These are phyloP conservation scores for Colletotrichum aenigma DNA, from an alignment of 2,329 filamentous ascomycete species.

Conservation along the genomic window DNA sequence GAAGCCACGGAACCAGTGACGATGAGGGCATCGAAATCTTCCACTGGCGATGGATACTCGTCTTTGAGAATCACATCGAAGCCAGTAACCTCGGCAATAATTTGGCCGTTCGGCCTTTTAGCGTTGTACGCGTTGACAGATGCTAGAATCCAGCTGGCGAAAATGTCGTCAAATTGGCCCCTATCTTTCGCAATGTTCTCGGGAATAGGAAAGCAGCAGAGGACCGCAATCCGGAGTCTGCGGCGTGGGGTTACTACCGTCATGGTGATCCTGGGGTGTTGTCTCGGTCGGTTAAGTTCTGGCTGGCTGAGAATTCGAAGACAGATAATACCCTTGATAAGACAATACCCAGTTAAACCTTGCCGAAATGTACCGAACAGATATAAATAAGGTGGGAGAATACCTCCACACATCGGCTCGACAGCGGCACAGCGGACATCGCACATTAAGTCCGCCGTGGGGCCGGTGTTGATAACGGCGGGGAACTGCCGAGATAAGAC, in stretches of 20 bases:
- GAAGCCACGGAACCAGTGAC: conserved; percentile 40
- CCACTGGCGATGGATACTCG: conserved; percentile 34
- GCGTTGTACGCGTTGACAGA: background rate
- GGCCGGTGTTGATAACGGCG: background rate
- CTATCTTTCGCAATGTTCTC: background rate
- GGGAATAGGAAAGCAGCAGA: background rate
- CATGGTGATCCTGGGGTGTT: background rate
- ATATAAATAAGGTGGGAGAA: background rate
- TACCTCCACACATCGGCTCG: background rate
- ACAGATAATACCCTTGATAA: background rate
- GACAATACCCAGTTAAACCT: background rate
- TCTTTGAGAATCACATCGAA: conserved; percentile 35
- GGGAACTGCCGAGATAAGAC: background rate
- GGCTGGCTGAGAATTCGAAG: background rate
- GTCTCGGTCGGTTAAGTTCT: background rate
- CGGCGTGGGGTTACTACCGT: background rate
- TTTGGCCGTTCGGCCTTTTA: background rate
- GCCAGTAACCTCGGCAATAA: conserved; percentile 28
- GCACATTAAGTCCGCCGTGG: background rate
- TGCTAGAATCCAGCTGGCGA: background rate
- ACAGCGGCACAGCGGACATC: background rate
- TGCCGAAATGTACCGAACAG: background rate
- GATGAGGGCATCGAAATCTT: conserved; percentile 38
- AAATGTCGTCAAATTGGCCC: background rate
- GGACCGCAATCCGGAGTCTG: background rate